phyloP scores from a whole-genome alignment of 192 early-diverging fungal genomes.

The Backusella tuberculispora region DNA sequence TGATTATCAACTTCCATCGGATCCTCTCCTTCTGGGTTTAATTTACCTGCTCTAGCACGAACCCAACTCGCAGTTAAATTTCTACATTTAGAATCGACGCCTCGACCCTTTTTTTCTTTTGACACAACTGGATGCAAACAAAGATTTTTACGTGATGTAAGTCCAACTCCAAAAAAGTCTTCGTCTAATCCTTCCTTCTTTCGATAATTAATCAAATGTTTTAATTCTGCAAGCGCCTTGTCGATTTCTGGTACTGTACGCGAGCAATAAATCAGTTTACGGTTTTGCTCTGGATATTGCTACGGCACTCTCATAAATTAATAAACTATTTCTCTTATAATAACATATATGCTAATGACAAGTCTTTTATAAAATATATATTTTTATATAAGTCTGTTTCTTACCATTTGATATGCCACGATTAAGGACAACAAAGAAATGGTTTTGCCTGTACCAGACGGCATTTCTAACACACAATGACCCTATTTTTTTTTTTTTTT shows the following conservation, averaged over 20 bases:
- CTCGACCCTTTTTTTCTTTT: constrained; percentile 84
- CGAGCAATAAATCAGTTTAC: constrained; percentile 99
- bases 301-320: not conserved
- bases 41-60: constrained; percentile 59
- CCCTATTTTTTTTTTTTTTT: too few relatives aligned
- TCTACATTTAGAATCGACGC: constrained; percentile 90
- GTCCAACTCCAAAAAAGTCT: constrained; percentile 87
- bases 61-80: constrained; percentile 95
- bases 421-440: constrained; percentile 94
- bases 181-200: constrained; percentile 69
- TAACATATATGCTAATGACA: not conserved
- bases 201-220: constrained; percentile 88
- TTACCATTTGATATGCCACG: constrained; percentile 91
- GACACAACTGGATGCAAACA: constrained; percentile 91
- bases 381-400: not conserved
- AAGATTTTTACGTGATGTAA: constrained; percentile 92
- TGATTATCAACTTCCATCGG: constrained; percentile 30
- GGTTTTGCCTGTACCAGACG: constrained; percentile 99
- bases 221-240: constrained; percentile 96
- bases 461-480: constrained; percentile 98
- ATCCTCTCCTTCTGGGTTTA: constrained; percentile 5
- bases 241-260: constrained; percentile 99
- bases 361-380: not conserved
- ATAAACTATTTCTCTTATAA: not conserved
- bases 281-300: constrained; percentile 86